Percentiles rank a stretch among this genome's conserved stretches.
Conservation (phyloP, 164 flowering plant genomes). For the Chimonanthus salicifolius region DNA sequence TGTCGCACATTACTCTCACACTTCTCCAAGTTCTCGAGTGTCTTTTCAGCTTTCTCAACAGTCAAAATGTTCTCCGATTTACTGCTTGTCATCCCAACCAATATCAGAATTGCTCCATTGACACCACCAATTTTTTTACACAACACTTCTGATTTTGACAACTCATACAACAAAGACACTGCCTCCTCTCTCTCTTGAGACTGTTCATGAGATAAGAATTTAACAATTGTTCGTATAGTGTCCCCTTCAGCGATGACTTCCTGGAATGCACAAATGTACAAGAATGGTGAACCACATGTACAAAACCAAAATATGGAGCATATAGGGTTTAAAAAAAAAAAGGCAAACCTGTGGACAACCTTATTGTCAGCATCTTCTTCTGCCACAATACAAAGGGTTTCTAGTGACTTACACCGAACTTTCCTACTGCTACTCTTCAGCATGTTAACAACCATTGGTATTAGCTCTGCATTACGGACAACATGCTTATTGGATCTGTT, state of each 20-base stretch:
- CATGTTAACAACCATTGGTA: constrained; percentile 67
- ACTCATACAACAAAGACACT: constrained; percentile 77
- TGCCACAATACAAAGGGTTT: constrained; percentile 70
- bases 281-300: constrained; percentile 2
- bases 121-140: constrained; percentile 93
- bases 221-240: constrained; percentile 79
- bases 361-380: constrained; percentile 76
- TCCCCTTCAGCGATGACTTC: constrained; percentile 81
- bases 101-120: constrained; percentile 79
- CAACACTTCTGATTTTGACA: constrained; percentile 65
- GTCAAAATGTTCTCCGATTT: constrained; percentile 69
- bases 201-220: constrained; percentile 73
- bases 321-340: not conserved
- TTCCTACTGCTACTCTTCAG: constrained; percentile 69
- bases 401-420: constrained; percentile 67
- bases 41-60: constrained; percentile 78
- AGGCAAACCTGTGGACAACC: constrained; percentile 42
- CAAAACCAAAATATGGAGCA: not conserved
- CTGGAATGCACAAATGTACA: constrained; percentile 33
- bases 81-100: constrained; percentile 94
- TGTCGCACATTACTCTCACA: constrained; percentile 82
- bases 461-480: constrained; percentile 53
- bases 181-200: constrained; percentile 91
- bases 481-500: constrained; percentile 51
- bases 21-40: constrained; percentile 75